A percentile compares a stretch with the other conserved stretches of the same genome.
phyloP scores from a whole-genome alignment of 75 land plant genomes.

The Isoetes taiwanensis region DNA sequence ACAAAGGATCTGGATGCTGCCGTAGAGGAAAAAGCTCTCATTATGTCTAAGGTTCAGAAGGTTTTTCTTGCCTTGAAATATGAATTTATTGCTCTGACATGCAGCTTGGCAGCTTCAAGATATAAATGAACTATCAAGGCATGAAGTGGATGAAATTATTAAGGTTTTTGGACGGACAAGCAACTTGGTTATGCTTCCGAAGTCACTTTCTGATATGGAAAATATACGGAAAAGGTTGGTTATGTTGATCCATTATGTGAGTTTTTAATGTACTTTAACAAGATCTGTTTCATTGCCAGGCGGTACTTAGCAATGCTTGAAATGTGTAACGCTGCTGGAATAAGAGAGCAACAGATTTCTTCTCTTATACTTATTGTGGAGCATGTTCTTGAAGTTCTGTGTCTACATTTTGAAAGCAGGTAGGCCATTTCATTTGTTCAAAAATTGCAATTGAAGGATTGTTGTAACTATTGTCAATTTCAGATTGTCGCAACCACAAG shows the following conservation, averaged over 20 bases:
- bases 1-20: slow-evolving; percentile 44
- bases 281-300: slow-evolving; percentile 27
- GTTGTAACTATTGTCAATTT: background rate
- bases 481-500: slow-evolving; percentile 9
- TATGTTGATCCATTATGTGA: background rate
- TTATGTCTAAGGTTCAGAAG: slow-evolving; percentile 77
- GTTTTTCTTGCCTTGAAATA: background rate
- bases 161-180: slow-evolving; percentile 35
- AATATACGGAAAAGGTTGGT: slow-evolving; percentile 61
- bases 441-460: background rate
- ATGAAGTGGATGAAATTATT: slow-evolving; percentile 88
- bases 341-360: slow-evolving; percentile 43
- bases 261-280: background rate
- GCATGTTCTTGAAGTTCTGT: slow-evolving; percentile 53
- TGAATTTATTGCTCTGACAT: no score
- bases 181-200: slow-evolving; percentile 30
- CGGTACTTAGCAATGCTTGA: slow-evolving; percentile 88
- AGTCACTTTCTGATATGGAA: no score
- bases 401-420: slow-evolving; percentile 61
- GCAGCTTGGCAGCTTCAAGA: slow-evolving; percentile 68
- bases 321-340: slow-evolving; percentile 81
- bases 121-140: slow-evolving; percentile 87
- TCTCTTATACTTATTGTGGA: slow-evolving; percentile 50
- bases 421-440: slow-evolving; percentile 13
- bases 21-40: slow-evolving; percentile 56